Evolutionary conservation across 371 early-diverging fungal species (phyloP).

Genomic region (Dinochytrium kinnereticum): DNA sequence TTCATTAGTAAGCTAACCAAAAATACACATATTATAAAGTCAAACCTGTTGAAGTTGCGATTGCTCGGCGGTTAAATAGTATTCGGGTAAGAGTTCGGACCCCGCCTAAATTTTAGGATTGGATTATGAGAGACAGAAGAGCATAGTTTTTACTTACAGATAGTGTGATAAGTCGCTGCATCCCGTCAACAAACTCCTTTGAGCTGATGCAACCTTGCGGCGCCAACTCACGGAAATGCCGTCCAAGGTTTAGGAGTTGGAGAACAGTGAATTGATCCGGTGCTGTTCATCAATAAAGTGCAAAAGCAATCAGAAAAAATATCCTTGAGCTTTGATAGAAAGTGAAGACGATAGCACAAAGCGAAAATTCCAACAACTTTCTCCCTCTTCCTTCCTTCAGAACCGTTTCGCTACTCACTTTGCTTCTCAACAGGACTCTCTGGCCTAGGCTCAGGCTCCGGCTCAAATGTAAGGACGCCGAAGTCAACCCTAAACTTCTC

Average conservation of each 20-base stretch:
- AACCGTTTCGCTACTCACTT: no score
- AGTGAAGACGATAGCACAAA: no score
- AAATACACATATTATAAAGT: background rate
- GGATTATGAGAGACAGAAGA: background rate
- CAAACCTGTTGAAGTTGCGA: constrained; percentile 48
- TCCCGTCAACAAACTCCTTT: constrained; percentile 51
- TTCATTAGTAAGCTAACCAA: background rate
- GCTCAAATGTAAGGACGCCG: constrained; percentile 48
- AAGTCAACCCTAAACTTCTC: constrained; percentile 59
- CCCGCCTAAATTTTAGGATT: constrained; percentile 29
- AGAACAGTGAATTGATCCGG: constrained; percentile 60
- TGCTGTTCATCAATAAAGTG: constrained; percentile 6
- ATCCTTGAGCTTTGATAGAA: no score
- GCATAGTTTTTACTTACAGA: constrained; percentile 18
- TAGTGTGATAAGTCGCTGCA: constrained; percentile 31
- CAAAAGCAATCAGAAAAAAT: background rate
- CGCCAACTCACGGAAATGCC: constrained; percentile 47
- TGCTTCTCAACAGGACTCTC: constrained; percentile 58
- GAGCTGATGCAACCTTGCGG: constrained; percentile 43
- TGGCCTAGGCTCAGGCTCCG: constrained; percentile 59
- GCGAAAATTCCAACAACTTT: no score
- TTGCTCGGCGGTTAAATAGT: constrained; percentile 41
- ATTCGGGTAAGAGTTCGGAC: constrained; percentile 52
- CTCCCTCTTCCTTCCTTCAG: no score
- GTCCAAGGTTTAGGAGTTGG: constrained; percentile 50